Evolutionary conservation across 2,329 filamentous ascomycete genomes (phyloP).

Genomic region (Trichoderma gracile): DNA sequence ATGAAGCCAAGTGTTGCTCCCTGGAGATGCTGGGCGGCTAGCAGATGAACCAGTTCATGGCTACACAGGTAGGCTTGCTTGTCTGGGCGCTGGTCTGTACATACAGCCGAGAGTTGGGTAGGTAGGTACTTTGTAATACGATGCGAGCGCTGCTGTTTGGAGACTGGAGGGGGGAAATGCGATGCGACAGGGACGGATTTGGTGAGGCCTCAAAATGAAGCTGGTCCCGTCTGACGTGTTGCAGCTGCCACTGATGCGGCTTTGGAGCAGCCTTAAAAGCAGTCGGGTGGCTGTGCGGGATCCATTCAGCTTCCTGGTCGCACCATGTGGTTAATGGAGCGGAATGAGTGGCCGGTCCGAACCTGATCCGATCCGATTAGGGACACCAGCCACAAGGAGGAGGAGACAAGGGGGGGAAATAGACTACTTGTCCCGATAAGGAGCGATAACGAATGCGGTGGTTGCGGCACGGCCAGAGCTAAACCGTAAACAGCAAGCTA

Average conservation of each 20-base stretch:
- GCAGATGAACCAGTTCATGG: slow-evolving; percentile 25
- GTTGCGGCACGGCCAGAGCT: slow-evolving; percentile 28
- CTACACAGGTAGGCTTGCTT: neutral
- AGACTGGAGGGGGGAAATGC: neutral
- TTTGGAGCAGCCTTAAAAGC: neutral
- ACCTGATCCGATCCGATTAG: too few species aligned
- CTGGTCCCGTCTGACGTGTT: slow-evolving; percentile 21
- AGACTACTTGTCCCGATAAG: too few species aligned
- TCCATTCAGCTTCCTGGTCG: slow-evolving; percentile 11
- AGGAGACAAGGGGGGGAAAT: too few species aligned
- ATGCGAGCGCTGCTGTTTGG: neutral
- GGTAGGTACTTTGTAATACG: too few species aligned
- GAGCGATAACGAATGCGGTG: slow-evolving; percentile 20
- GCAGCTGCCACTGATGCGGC: neutral
- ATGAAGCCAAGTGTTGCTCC: neutral
- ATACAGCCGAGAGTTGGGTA: too few species aligned
- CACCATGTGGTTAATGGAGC: neutral
- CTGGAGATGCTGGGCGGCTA: slow-evolving; percentile 11
- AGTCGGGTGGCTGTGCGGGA: slow-evolving; percentile 22
- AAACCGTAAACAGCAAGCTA: slow-evolving; percentile 37
- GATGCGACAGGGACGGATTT: slow-evolving; percentile 12
- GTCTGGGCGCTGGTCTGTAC: neutral
- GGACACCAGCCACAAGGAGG: neutral
- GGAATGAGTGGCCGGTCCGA: too few species aligned
- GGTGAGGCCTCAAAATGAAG: slow-evolving; percentile 4